Conservation (phyloP, 495 filamentous ascomycete genomes). For the Podospora australis region DNA sequence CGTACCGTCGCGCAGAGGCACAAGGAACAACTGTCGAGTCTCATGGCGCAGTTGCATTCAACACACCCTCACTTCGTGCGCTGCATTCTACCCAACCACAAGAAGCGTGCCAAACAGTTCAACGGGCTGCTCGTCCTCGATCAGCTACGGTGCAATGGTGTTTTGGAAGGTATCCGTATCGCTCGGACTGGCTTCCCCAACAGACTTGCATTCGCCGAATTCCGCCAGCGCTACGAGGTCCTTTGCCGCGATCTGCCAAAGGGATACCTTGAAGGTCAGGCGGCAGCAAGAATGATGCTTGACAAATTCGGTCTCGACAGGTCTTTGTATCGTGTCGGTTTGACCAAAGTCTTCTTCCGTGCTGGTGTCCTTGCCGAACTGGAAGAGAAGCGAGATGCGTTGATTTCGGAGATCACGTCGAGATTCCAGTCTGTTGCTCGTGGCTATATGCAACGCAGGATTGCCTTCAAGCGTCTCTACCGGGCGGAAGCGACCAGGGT, state of each 20-base stretch:
- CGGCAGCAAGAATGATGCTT: constrained; percentile 76
- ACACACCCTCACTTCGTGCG: constrained; percentile 98
- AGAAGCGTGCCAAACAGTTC: constrained; percentile 92
- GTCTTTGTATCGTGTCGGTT: constrained; percentile 82
- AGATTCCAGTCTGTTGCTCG: constrained; percentile 89
- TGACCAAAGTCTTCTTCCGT: constrained; percentile 98
- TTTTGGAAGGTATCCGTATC: constrained; percentile 95
- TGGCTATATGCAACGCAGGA: constrained; percentile 79
- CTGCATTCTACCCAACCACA: constrained; percentile 97
- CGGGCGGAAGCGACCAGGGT: constrained; percentile 91
- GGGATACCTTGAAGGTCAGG: constrained; percentile 86
- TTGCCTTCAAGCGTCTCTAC: constrained; percentile 87
- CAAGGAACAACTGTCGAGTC: constrained; percentile 89
- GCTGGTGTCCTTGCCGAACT: constrained; percentile 94
- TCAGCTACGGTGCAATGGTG: constrained; percentile 96
- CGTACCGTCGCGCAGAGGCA: constrained; percentile 94
- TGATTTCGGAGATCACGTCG: constrained; percentile 88
- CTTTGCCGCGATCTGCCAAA: constrained; percentile 84
- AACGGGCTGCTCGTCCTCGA: constrained; percentile 85
- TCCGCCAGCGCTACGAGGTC: constrained; percentile 95
- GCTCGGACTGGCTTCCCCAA: constrained; percentile 98
- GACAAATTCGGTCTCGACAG: constrained; percentile 81
- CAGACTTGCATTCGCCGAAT: constrained; percentile 83
- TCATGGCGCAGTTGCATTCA: constrained; percentile 93
- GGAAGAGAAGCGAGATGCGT: constrained; percentile 86